Conservation (phyloP, 2,329 filamentous ascomycete species). For the Ploettnerulaceae sp. region DNA sequence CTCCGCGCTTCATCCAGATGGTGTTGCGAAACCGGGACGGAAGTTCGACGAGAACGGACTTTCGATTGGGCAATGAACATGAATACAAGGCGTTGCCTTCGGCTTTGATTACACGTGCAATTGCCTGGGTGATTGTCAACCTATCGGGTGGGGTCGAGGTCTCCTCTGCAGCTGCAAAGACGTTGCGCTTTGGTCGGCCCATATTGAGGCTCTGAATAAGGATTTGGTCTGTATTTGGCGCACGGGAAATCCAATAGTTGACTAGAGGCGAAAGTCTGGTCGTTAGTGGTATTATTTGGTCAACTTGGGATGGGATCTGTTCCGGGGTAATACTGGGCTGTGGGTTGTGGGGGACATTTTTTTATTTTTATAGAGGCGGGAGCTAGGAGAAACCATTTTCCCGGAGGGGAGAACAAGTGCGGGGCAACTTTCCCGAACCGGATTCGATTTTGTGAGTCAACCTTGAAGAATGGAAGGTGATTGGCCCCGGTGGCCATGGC, state of each 20-base stretch:
- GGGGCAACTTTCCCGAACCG: no score
- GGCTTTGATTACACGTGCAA: slow-evolving; percentile 75
- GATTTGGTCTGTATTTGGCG: not conserved
- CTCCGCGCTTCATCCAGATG: slow-evolving; percentile 87
- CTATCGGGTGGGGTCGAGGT: slow-evolving; percentile 53
- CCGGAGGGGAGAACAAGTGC: no score
- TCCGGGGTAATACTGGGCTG: no score
- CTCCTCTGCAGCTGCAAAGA: slow-evolving; percentile 74
- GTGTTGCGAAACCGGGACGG: slow-evolving; percentile 82
- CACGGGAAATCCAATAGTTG: not conserved
- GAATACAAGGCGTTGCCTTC: slow-evolving; percentile 88
- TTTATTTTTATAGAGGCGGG: no score
- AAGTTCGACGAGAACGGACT: slow-evolving; percentile 71
- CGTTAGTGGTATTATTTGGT: no score
- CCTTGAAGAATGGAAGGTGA: no score
- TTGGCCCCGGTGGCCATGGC: no score
- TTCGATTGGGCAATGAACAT: slow-evolving; percentile 64
- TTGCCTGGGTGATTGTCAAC: slow-evolving; percentile 57
- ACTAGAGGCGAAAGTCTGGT: not conserved
- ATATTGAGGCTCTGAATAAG: slow-evolving; percentile 40
- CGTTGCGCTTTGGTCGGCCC: slow-evolving; percentile 70
- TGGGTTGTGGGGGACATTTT: no score
- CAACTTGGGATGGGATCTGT: no score
- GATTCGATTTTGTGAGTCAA: no score
- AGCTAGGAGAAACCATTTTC: no score